Evolutionary conservation across 2,329 filamentous ascomycete genomes (phyloP).

Genomic region (Fusarium tuaranense): DNA sequence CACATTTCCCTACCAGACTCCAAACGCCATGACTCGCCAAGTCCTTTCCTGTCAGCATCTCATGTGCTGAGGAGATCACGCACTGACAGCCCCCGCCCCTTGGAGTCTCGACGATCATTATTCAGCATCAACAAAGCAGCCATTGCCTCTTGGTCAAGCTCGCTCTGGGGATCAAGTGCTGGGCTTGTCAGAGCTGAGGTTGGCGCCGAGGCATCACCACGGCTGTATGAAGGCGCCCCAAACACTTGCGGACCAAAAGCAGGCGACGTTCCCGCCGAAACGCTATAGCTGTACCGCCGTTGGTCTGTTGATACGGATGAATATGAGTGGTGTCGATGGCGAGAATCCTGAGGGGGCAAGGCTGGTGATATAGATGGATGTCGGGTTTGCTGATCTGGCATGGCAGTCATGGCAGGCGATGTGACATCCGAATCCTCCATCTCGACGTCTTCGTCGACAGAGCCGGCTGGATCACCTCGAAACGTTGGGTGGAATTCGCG

Average conservation of each 20-base stretch:
- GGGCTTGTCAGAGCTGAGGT: slow-evolving; percentile 70
- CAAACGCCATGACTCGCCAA: slow-evolving; percentile 9
- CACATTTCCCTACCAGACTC: slow-evolving; percentile 8
- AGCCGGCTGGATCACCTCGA: slow-evolving; percentile 54
- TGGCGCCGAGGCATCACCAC: slow-evolving; percentile 55
- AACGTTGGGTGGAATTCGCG: slow-evolving; percentile 56
- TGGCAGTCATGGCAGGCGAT: slow-evolving; percentile 60
- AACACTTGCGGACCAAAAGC: slow-evolving; percentile 65
- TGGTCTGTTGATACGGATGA: slow-evolving; percentile 66
- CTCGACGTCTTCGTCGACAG: slow-evolving; percentile 64
- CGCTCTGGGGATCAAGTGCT: slow-evolving; percentile 65
- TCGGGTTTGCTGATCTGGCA: slow-evolving; percentile 48
- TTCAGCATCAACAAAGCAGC: slow-evolving; percentile 91
- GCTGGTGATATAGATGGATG: slow-evolving; percentile 66
- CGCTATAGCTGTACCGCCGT: slow-evolving; percentile 62
- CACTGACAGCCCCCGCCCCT: slow-evolving; percentile 64
- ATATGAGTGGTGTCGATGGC: slow-evolving; percentile 62
- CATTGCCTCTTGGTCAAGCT: slow-evolving; percentile 82
- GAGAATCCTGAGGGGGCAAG: slow-evolving; percentile 58
- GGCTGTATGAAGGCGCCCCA: slow-evolving; percentile 51
- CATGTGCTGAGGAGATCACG: slow-evolving; percentile 65
- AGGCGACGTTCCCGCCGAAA: slow-evolving; percentile 65
- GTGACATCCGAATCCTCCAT: slow-evolving; percentile 66
- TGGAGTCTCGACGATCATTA: slow-evolving; percentile 72
- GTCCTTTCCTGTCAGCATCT: slow-evolving; percentile 34